A percentile compares a stretch with the other conserved stretches of the same genome.
phyloP scores from a whole-genome alignment of 2,329 filamentous ascomycete genomes.

The Colletotrichum sp. region DNA sequence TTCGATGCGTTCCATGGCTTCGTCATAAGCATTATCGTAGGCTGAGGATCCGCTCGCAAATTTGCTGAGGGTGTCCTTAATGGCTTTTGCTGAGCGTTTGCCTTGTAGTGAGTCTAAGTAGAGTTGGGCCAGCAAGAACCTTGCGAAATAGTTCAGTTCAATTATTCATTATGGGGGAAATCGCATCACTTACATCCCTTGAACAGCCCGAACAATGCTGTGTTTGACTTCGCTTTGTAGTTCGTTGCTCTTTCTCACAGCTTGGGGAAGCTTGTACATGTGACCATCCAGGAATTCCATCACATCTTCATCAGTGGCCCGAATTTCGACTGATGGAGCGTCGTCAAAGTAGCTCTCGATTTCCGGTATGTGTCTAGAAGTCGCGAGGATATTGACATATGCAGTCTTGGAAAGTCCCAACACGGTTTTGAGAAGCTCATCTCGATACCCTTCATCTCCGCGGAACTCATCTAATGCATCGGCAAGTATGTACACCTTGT shows the following conservation, averaged over 20 bases:
- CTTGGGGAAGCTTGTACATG: neutral
- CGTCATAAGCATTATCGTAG: conserved; percentile 42
- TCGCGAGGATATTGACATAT: conserved; percentile 23
- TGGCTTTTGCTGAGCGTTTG: conserved; percentile 28
- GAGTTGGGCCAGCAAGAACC: conserved; percentile 16
- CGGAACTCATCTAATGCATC: conserved; percentile 32
- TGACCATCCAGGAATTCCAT: neutral
- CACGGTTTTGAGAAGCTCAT: neutral
- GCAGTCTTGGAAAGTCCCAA: neutral
- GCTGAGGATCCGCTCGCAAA: conserved; percentile 32
- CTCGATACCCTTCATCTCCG: conserved; percentile 3
- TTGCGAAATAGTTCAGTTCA: neutral
- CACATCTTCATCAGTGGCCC: conserved; percentile 20
- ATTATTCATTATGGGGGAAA: fast-evolving
- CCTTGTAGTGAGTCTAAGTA: conserved; percentile 8
- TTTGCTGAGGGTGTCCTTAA: conserved; percentile 33
- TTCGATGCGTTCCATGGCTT: conserved; percentile 46
- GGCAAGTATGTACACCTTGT: conserved; percentile 18
- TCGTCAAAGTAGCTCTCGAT: conserved; percentile 9
- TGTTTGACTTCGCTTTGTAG: conserved; percentile 13
- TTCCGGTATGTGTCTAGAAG: conserved; percentile 23
- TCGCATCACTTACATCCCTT: conserved; percentile 22
- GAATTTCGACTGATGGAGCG: conserved; percentile 2
- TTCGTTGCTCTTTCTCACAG: neutral
- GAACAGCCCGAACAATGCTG: neutral